Percentiles rank a stretch among this genome's conserved stretches.
Conservation (phyloP, 768 basidiomycete species). For the Pisolithus albus region DNA sequence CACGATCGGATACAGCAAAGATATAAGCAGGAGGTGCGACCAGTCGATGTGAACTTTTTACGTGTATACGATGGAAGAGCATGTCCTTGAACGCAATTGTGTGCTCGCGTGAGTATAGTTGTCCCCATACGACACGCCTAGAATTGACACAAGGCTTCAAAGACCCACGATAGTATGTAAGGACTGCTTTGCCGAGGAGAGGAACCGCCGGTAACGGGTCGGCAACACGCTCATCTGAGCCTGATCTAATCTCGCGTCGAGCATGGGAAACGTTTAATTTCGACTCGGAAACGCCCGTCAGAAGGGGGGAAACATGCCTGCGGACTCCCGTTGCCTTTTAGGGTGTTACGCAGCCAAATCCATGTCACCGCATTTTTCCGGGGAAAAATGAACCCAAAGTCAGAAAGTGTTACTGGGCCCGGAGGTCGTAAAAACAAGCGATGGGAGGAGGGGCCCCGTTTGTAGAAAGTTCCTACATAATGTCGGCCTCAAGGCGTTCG, state of each 20-base stretch:
- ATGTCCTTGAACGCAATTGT: slow-evolving; percentile 24
- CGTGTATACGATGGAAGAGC: slow-evolving; percentile 7
- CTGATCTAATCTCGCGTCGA: slow-evolving; percentile 22
- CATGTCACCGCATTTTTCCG: slow-evolving; percentile 11
- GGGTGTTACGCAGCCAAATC: slow-evolving; percentile 11
- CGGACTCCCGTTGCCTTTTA: slow-evolving; percentile 25
- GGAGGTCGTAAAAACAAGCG: slow-evolving; percentile 1
- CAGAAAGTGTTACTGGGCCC: not conserved
- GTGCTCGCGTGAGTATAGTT: slow-evolving; percentile 21
- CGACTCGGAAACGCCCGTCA: slow-evolving; percentile 17
- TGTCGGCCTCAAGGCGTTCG: slow-evolving; percentile 11
- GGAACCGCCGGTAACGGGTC: slow-evolving; percentile 3
- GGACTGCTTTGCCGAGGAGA: slow-evolving; percentile 2
- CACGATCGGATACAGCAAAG: not conserved
- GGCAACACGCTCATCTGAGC: not conserved
- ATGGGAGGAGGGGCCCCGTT: not conserved
- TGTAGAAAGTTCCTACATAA: slow-evolving; percentile 4
- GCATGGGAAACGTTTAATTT: slow-evolving; percentile 20
- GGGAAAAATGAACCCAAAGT: slow-evolving; percentile 1
- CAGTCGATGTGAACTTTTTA: slow-evolving; percentile 7
- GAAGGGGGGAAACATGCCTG: slow-evolving; percentile 7
- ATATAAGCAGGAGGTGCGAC: not conserved
- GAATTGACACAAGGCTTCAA: not conserved
- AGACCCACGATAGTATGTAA: not conserved
- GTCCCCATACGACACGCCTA: too few species aligned